Conservation (phyloP, 805 yeast genomes). For the Metschnikowia hibisci region DNA sequence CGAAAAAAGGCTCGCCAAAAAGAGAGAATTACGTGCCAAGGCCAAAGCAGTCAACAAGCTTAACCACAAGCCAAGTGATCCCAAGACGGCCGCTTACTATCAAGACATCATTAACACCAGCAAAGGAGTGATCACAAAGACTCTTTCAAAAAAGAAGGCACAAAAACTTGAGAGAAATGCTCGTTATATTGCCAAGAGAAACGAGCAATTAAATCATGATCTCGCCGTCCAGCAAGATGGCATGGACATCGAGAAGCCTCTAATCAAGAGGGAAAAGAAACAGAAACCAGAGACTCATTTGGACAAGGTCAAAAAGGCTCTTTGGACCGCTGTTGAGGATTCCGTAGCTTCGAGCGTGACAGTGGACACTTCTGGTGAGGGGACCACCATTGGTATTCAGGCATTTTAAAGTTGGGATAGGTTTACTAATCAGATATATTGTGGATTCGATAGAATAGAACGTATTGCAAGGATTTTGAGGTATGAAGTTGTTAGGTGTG, state of each 20-base stretch:
- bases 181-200: slow-evolving; percentile 62
- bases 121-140: slow-evolving; percentile 48
- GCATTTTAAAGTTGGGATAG: slow-evolving; percentile 33
- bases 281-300: slow-evolving; percentile 29
- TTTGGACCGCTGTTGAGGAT: slow-evolving; percentile 71
- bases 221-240: slow-evolving; percentile 39
- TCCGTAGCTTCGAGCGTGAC: slow-evolving; percentile 44
- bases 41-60: slow-evolving; percentile 41
- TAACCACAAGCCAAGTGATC: slow-evolving; percentile 35
- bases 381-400: slow-evolving; percentile 83
- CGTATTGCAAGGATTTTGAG: no score
- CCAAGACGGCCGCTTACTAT: slow-evolving; percentile 43
- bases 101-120: slow-evolving; percentile 28
- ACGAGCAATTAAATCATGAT: slow-evolving; percentile 44
- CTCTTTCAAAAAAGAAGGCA: slow-evolving; percentile 73
- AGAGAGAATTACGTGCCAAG: slow-evolving; percentile 50
- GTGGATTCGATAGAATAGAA: not conserved
- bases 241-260: slow-evolving; percentile 47
- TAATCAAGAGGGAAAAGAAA: slow-evolving; percentile 16
- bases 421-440: not conserved
- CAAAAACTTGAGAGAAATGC: slow-evolving; percentile 77
- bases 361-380: slow-evolving; percentile 52
- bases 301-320: slow-evolving; percentile 55
- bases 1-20: slow-evolving; percentile 47
- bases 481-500: no score